These are phyloP conservation scores for Fusarium sp. DNA, from an alignment of 2,329 filamentous ascomycete species.

Conservation along the genomic window DNA sequence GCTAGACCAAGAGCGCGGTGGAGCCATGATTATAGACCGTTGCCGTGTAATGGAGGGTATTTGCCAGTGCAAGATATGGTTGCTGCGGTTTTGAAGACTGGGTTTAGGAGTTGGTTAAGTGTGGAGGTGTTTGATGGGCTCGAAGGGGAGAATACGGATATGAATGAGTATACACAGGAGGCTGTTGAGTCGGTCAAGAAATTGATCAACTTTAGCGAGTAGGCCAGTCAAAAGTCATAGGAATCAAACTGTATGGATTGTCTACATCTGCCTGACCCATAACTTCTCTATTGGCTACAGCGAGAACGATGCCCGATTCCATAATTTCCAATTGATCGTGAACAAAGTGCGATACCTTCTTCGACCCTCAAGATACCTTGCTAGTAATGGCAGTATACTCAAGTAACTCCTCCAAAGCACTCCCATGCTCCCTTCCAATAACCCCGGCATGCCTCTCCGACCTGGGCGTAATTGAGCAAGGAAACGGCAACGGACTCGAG, in stretches of 20 bases:
- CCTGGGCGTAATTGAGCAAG: constrained; percentile 53
- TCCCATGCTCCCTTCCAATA: constrained; percentile 48
- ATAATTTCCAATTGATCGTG: no score
- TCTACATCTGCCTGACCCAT: no score
- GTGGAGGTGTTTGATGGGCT: constrained; percentile 74
- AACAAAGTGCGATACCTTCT: no score
- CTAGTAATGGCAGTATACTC: constrained; percentile 42
- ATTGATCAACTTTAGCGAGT: not conserved
- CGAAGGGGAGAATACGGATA: constrained; percentile 10
- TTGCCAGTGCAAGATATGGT: constrained; percentile 74
- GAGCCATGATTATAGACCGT: constrained; percentile 77
- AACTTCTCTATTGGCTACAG: no score
- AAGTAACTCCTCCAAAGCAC: constrained; percentile 45
- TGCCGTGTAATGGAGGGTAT: constrained; percentile 78
- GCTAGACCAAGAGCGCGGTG: constrained; percentile 72
- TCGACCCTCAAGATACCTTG: constrained; percentile 37
- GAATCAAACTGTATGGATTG: not conserved
- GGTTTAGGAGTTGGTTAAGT: constrained; percentile 74
- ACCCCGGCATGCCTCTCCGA: constrained; percentile 50
- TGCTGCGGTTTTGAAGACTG: constrained; percentile 73
- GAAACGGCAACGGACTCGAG: constrained; percentile 56
- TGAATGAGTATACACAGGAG: constrained; percentile 14
- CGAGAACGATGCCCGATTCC: no score
- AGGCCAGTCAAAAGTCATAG: no score
- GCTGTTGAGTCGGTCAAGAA: constrained; percentile 30